A percentile compares a stretch with the other conserved stretches of the same genome.
Conservation (phyloP, 495 filamentous ascomycete genomes). For the Aspergillus saccharolyticus region DNA sequence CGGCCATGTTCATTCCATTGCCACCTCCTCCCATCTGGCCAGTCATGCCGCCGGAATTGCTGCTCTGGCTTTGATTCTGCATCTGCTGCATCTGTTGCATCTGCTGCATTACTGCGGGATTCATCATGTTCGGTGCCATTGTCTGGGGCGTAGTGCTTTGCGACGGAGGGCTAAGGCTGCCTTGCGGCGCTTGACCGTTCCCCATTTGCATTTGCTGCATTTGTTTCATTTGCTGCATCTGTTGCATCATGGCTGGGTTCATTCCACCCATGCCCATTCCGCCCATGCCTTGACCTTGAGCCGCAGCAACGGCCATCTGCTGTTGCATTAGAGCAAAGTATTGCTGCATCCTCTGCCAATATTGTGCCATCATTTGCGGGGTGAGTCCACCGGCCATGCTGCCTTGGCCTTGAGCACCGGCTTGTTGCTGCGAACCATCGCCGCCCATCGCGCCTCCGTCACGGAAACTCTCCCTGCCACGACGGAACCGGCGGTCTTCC, state of each 20-base stretch:
- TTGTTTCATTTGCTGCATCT: slow-evolving; percentile 78
- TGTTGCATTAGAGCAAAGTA: slow-evolving; percentile 95
- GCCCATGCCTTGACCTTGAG: slow-evolving; percentile 41
- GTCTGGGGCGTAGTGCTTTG: slow-evolving; percentile 37
- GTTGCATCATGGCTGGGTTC: slow-evolving; percentile 78
- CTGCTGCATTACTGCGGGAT: slow-evolving; percentile 70
- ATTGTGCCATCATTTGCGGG: slow-evolving; percentile 95
- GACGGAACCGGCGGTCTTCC: slow-evolving; percentile 56
- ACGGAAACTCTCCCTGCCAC: slow-evolving; percentile 55
- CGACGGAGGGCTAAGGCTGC: slow-evolving; percentile 44
- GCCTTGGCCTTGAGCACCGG: slow-evolving; percentile 35
- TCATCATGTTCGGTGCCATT: slow-evolving; percentile 49
- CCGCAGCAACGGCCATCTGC: slow-evolving; percentile 48
- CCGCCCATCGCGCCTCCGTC: slow-evolving; percentile 45
- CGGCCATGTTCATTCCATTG: slow-evolving; percentile 10
- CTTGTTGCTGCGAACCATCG: slow-evolving; percentile 45
- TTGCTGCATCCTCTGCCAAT: slow-evolving; percentile 95
- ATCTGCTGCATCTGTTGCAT: slow-evolving; percentile 59
- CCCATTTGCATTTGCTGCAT: slow-evolving; percentile 69
- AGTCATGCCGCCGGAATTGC: slow-evolving; percentile 12
- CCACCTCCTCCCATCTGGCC: slow-evolving; percentile 14
- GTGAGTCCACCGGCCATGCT: slow-evolving; percentile 63
- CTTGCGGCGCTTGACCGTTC: slow-evolving; percentile 37
- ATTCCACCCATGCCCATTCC: slow-evolving; percentile 65
- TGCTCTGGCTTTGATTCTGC: slow-evolving; percentile 42